Base-by-base conservation (phyloP, 2,329 filamentous ascomycete species). In the Claviceps lovelessii region DNA sequence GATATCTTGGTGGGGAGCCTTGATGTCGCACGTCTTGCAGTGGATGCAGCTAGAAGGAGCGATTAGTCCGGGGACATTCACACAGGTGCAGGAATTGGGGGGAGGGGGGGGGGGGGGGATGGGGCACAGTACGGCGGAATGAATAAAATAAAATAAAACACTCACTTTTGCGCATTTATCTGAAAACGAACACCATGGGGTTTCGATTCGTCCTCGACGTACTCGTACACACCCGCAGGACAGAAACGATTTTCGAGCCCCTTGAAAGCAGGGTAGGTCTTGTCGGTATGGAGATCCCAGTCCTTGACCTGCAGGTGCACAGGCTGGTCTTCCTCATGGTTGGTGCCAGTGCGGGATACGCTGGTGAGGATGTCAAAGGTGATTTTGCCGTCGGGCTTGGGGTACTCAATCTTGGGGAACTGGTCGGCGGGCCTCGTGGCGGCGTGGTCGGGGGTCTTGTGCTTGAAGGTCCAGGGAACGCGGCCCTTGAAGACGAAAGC, bases 21-120 rank as follows among this genome's bases (percentile, higher is more conserved):
- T 98, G 74, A 98, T 98, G 70, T 98, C 93, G 69, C 93, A 98
- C 15, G 93, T 98, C 79, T 98, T 98, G 79, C 93, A 98, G 73
- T 98, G 93, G 60, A 98, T 95, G 69, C 93, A 98, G 73, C 90
- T 95, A 62, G 33, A 37, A 2, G 2, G 15, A 47, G 23, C 5
- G 28, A 9, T 37, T 37, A 37, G 35, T 37, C 35, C 35, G 10
- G 1, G 35, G 10, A 10, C 1, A 10, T 37, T 9, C 35, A 37
- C 11, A 13, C 35, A 37, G 2, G 35, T 37, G 35, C 10, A 9
- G 3, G 35, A 37, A n/a, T n/a, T n/a, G n/a, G n/a, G n/a, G n/a
- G n/a, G n/a, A n/a, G n/a, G n/a, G n/a, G n/a, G n/a, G n/a, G n/a
- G n/a, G n/a, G n/a, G n/a, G n/a, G n/a, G n/a, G n/a, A n/a, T n/a